phyloP scores from a whole-genome alignment of 441 rosid genomes.

The Flueggea neowawraea region DNA sequence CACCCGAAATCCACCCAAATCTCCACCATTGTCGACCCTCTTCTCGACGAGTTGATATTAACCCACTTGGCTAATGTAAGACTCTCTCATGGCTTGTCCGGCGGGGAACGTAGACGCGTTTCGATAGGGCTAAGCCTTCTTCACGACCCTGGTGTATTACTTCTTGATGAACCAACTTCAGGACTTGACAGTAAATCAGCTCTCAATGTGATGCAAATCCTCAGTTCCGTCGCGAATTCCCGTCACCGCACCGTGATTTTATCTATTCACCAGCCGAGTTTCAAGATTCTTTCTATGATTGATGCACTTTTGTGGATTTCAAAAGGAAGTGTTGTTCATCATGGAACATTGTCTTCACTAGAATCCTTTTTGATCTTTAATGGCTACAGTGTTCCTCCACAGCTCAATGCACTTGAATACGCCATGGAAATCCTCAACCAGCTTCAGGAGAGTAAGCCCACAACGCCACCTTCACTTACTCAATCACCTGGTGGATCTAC shows the following conservation, averaged over 20 bases:
- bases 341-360: slow-evolving; percentile 61
- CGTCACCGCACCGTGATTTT: slow-evolving; percentile 66
- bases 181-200: slow-evolving; percentile 89
- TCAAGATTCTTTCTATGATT: slow-evolving; percentile 75
- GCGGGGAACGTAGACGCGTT: slow-evolving; percentile 81
- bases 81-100: slow-evolving; percentile 58
- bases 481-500: slow-evolving; percentile 7
- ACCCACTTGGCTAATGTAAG: slow-evolving; percentile 49
- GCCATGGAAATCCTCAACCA: slow-evolving; percentile 79
- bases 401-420: slow-evolving; percentile 78
- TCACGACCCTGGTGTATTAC: slow-evolving; percentile 77
- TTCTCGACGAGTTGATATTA: slow-evolving; percentile 61
- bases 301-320: slow-evolving; percentile 57
- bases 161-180: slow-evolving; percentile 92
- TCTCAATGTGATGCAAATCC: slow-evolving; percentile 57
- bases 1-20: slow-evolving; percentile 37
- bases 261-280: slow-evolving; percentile 91
- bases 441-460: slow-evolving; percentile 31
- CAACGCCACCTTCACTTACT: slow-evolving; percentile 15
- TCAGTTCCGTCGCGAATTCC: slow-evolving; percentile 57
- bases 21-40: slow-evolving; percentile 38
- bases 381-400: slow-evolving; percentile 75
- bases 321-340: slow-evolving; percentile 73
- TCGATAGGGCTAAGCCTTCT: slow-evolving; percentile 86
- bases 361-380: slow-evolving; percentile 44